These are phyloP conservation scores for Monilinia aucupariae DNA, from an alignment of 2,329 filamentous ascomycete genomes.

Conservation along the genomic window DNA sequence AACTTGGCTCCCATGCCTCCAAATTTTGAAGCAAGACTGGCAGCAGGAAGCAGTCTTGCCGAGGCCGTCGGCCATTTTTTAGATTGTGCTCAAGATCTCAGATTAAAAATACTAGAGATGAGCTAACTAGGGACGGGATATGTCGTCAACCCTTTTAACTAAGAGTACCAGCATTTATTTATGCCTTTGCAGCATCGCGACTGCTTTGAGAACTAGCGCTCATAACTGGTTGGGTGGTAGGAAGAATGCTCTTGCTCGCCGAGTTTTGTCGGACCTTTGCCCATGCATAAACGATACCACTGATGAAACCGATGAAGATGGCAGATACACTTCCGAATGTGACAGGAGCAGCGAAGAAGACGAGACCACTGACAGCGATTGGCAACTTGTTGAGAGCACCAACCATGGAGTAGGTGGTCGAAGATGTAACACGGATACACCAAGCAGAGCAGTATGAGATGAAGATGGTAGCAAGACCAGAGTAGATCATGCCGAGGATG, in stretches of 20 bases:
- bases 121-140: neutral
- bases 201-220: constrained; percentile 90
- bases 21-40: neutral
- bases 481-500: constrained; percentile 86
- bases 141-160: neutral
- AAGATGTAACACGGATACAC: constrained; percentile 96
- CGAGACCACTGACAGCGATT: constrained; percentile 81
- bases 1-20: neutral
- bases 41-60: neutral
- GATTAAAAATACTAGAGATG: neutral
- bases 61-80: neutral
- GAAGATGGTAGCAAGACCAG: constrained; percentile 87
- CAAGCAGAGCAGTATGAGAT: constrained; percentile 99
- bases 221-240: constrained; percentile 65
- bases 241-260: constrained; percentile 58
- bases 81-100: constrained; percentile 3
- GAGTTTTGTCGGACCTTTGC: constrained; percentile 77
- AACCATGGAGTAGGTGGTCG: constrained; percentile 98
- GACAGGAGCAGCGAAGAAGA: constrained; percentile 94
- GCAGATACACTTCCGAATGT: constrained; percentile 89
- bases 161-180: constrained; percentile 9
- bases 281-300: constrained; percentile 83
- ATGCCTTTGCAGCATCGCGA: constrained; percentile 65
- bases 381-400: constrained; percentile 97
- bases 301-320: constrained; percentile 85